Evolutionary conservation across 176 grass and related monocot species (phyloP), one percentile per base, ranked within the genome.

Genomic region (maize (Zea mays)): DNA sequence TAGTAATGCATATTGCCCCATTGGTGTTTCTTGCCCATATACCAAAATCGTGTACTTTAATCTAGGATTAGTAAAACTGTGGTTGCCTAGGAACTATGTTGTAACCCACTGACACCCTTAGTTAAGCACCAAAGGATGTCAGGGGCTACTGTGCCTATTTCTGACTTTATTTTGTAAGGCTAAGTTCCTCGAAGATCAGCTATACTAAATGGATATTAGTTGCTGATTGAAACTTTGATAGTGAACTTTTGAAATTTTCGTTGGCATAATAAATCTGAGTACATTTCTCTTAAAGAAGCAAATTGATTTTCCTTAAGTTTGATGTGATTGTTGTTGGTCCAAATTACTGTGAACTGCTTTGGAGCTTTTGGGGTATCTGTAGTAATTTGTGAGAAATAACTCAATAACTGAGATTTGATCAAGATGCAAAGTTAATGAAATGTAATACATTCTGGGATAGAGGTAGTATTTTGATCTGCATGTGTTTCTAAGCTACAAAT

Each of bases 1-100:
- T 84, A 75, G 81, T 75, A 80, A 69, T 64, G 27, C 33, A 27
- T 60, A 33, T 55, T 7, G 69, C 3, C 16, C 9, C 17, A 1
- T 76, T n/a, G 2, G 9, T 74, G 81, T 36, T 67, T 12, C 27
- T 64, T 63, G 17, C 7, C 3, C 12, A 40, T 43, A 15, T 43
- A 19, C 12, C 14, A 49, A 13, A 64, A 62, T 39, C 35, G 27
- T 16, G 8, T 50, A 77, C 19, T 52, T 36, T 46, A 16, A 46
- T 57, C 5, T 70, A 81, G 62, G 13, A 44, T n/a, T 41, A 39
- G 4, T 10, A 68, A 51, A 69, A 58, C 20, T 44, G 14, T 51
- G 10, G 50, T 52, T 73, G 8, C 16, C 5, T 8, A 61, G 10
- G 51, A 59, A 72, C 6, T 56, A 11, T n/a, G 3, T 8, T 27